Evolutionary conservation across 257 asterid species (phyloP).

Genomic region (Solanum paucissectum): DNA sequence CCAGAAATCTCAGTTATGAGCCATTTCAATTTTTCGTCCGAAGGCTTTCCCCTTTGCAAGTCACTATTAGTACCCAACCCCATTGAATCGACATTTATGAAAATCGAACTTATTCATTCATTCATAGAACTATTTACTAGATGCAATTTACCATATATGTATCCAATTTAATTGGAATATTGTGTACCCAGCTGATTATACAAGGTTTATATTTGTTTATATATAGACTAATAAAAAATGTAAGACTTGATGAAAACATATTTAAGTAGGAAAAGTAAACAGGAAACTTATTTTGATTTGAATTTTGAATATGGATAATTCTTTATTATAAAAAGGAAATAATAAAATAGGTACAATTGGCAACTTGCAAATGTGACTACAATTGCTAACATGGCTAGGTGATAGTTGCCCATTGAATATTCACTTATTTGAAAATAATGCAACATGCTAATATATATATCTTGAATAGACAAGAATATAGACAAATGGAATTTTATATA

Average conservation of each 20-base stretch:
- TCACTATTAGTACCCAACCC: neutral
- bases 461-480: neutral
- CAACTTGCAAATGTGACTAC: neutral
- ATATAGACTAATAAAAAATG: neutral
- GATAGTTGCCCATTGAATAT: neutral
- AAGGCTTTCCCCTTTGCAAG: neutral
- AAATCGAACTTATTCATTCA: neutral
- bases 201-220: neutral
- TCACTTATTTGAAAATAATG: neutral
- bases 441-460: neutral
- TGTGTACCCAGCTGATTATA: neutral
- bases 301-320: neutral
- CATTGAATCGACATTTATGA: neutral
- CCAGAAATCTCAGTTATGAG: neutral
- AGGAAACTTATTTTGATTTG: neutral
- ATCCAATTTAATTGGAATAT: neutral
- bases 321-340: neutral
- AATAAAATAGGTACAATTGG: neutral
- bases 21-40: neutral
- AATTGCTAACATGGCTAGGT: neutral
- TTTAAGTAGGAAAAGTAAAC: neutral
- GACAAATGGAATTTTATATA: neutral
- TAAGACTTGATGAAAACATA: neutral
- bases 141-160: neutral
- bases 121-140: neutral